Evolutionary conservation across 2,329 filamentous ascomycete species (phyloP), one percentile per base, ranked within the genome.

Genomic region (Diaporthe batatas): DNA sequence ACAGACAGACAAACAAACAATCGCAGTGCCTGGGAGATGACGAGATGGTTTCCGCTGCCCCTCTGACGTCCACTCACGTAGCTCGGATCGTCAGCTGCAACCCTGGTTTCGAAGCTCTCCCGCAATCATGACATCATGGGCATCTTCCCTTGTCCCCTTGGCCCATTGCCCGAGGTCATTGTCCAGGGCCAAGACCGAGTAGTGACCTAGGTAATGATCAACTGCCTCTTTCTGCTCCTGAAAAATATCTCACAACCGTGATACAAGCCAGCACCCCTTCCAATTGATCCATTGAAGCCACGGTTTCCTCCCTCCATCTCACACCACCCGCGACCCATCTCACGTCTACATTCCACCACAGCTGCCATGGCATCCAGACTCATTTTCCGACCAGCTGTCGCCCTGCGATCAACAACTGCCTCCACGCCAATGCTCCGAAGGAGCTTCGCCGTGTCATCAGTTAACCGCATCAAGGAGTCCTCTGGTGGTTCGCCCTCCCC

Each of bases 381-480:
- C 51, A 36, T 74, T 44, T 29, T 71, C 49, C 71, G 68, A 32
- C 70, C 73, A 23, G 58, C 65, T 29, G 44, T 59, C 34, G 72
- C 72, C 18, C 49, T 75, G 62, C 73, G 72, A 53, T 68, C 72
- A 42, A 47, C 47, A 34, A 36, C 68, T 55, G 6, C 53, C 49
- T 51, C 62, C 2, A 39, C 68, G 10, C 58, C 71, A 49, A 25
- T 58, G 14, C 54, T 71, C 4, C 72, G 64, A 39, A 53, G 73
- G 29, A 69, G 68, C 57, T 70, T 75, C 36, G 73, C 72, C 12
- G 57, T 70, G 16, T 69, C 73, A 47, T 68, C 72, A 54, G 39
- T 49, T 32, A 73, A 53, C 62, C 68, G 69, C 36, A 73, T 75
- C 12, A 75, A 75, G 72, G 73, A 75, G 49, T 73, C 71, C 47